Conservation (phyloP, 805 yeast species). For the Lipomyces kockii region DNA sequence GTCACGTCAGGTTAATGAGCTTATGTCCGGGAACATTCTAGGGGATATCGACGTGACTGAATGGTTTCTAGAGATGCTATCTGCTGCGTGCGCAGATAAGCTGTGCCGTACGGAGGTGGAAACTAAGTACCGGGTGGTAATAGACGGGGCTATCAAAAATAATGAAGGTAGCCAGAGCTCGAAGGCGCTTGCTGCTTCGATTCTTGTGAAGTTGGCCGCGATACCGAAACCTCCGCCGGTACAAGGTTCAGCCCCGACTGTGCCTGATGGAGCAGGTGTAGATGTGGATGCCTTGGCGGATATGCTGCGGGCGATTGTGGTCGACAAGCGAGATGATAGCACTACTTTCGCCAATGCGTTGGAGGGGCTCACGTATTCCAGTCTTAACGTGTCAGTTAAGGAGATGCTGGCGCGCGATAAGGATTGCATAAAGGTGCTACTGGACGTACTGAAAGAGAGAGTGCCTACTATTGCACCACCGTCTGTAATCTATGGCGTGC, state of each 20-base stretch:
- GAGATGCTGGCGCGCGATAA: conserved; percentile 35
- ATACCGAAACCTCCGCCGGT: conserved; percentile 40
- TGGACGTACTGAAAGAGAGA: conserved; percentile 28
- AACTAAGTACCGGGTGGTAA: conserved; percentile 35
- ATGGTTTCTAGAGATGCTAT: conserved; percentile 43
- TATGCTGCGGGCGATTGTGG: conserved; percentile 40
- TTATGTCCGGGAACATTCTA: conserved; percentile 25
- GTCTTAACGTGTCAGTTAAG: conserved; percentile 43
- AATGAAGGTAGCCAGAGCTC: conserved; percentile 33
- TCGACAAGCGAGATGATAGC: conserved; percentile 18
- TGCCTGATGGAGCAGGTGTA: conserved; percentile 22
- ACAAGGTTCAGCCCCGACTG: conserved; percentile 22
- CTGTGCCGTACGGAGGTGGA: conserved; percentile 42
- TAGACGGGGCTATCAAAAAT: conserved; percentile 38
- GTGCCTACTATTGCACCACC: conserved; percentile 20
- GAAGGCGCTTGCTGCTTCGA: conserved; percentile 44
- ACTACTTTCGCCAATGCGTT: conserved; percentile 25
- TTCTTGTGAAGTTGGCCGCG: conserved; percentile 43
- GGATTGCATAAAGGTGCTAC: conserved; percentile 36
- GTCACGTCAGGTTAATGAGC: conserved; percentile 27
- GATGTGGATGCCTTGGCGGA: conserved; percentile 42
- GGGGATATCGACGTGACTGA: conserved; percentile 37
- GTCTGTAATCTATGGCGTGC: conserved; percentile 43
- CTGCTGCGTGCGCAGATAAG: conserved; percentile 45
- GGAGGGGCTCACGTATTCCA: conserved; percentile 49